Evolutionary conservation across 805 yeast genomes (phyloP), one percentile per base, ranked within the genome.

Genomic region (Kuraishia borneana): DNA sequence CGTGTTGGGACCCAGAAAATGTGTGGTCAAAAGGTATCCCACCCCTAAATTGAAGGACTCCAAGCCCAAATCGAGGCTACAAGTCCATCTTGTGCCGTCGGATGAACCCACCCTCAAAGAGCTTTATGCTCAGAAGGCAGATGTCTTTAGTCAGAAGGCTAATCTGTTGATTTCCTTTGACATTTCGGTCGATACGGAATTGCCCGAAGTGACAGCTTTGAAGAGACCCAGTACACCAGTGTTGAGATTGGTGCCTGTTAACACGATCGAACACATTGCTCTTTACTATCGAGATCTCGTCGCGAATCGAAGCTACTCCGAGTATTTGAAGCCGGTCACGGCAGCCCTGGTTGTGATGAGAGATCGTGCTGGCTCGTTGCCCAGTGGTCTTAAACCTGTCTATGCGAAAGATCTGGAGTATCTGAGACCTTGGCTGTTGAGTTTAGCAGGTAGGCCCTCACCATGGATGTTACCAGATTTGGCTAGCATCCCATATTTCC

Each of bases 191-290:
- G 44, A 54, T 30, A 33, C 44, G 12, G 42, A 46, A n/a, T 39
- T 10, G 18, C 18, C 21, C 3, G n/a, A 12, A 10, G 19, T 32
- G 7, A 17, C 9, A 4, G 57, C 8, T 27, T 42, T 30, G 8
- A 18, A 21, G 4, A 18, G 12, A 14, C 32, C 23, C 18, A 17
- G 18, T 10, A 69, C 81, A 0, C 79, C 84, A 7, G 58, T 83
- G 4, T 48, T 89, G 18, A 60, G 89, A 25, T 59, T 89, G 18
- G 74, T 84, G 3, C 80, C 95, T 2, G 70, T 78, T 38, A 78
- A 83, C 46, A 78, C 94, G 3, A 74, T 84, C 18, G 96, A 89
- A 45, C 97, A 89, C 51, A 76, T 85, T 41, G 72, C 74, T 40
- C 47, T 68, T 38, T 60, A 66, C 45, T 69, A 75, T 61, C 48